Conservation (phyloP, 2,329 filamentous ascomycete genomes). For the Penicillium hesseltinei region DNA sequence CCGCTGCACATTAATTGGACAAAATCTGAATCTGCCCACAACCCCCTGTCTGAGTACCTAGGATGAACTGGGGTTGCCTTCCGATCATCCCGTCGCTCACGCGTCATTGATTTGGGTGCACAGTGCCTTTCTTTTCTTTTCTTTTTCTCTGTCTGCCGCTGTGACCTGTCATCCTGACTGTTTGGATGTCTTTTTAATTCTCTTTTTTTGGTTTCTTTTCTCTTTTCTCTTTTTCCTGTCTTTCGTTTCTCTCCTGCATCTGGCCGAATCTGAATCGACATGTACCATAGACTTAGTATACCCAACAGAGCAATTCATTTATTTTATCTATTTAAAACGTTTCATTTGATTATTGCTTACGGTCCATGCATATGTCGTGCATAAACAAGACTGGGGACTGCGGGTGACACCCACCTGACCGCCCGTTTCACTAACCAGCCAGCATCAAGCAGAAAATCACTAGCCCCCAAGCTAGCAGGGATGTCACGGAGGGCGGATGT, state of each 20-base stretch:
- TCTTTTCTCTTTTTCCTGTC: conserved; percentile 9
- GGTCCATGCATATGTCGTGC: conserved; percentile 21
- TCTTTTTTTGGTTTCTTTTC: conserved; percentile 6
- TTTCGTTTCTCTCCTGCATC: conserved; percentile 17
- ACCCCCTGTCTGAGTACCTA: conserved; percentile 3
- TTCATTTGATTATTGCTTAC: conserved; percentile 7
- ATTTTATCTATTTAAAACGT: conserved; percentile 9
- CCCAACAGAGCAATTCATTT: conserved; percentile 30
- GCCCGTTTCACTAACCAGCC: conserved; percentile 18
- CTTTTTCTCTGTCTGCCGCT: conserved; percentile 18
- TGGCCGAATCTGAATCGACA: conserved; percentile 31
- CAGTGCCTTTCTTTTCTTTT: conserved; percentile 3
- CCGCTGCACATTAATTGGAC: conserved; percentile 15
- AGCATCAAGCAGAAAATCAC: background rate
- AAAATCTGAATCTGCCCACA: background rate
- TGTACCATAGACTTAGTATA: conserved; percentile 44
- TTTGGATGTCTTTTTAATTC: conserved; percentile 15
- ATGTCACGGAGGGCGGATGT: conserved; percentile 5
- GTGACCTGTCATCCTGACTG: conserved; percentile 13
- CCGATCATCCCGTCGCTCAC: conserved; percentile 8
- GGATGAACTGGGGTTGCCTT: conserved; percentile 7
- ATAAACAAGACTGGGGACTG: conserved; percentile 12
- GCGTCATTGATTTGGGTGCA: conserved; percentile 10
- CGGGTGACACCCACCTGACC: conserved; percentile 15
- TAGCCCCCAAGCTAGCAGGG: conserved; percentile 4